Evolutionary conservation across 371 early-diverging fungal species (phyloP).

Genomic region (Circinella minor): DNA sequence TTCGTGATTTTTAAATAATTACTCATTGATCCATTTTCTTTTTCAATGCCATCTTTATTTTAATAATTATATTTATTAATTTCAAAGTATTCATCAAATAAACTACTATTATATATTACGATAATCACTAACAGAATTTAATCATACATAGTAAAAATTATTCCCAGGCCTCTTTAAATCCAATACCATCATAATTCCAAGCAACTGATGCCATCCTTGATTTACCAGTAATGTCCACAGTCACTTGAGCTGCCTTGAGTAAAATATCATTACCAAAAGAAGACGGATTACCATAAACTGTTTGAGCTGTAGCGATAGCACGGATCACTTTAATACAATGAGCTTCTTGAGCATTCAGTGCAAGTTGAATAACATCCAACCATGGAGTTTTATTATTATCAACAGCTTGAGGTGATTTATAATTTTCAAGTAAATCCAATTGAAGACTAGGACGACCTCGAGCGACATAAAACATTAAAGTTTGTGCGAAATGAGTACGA

Average conservation of each 20-base stretch:
- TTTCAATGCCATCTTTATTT: too few species aligned
- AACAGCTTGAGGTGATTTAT: constrained; percentile 18
- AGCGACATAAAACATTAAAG: constrained; percentile 35
- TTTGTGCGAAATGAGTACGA: constrained; percentile 35
- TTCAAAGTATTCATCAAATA: too few species aligned
- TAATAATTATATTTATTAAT: too few species aligned
- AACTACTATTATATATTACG: too few species aligned
- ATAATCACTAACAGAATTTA: too few species aligned
- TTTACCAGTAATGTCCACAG: neutral
- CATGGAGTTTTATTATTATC: constrained; percentile 39
- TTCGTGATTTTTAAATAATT: too few species aligned
- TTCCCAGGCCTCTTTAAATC: constrained; percentile 43
- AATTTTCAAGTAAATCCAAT: constrained; percentile 32
- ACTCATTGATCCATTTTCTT: too few species aligned
- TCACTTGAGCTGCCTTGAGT: neutral
- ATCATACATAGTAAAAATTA: neutral
- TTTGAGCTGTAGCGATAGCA: constrained; percentile 42
- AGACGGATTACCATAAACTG: constrained; percentile 28
- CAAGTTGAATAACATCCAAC: constrained; percentile 41
- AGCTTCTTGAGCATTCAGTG: constrained; percentile 46
- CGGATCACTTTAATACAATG: constrained; percentile 60
- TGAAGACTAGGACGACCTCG: constrained; percentile 47
- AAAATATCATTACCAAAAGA: neutral
- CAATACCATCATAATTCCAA: constrained; percentile 47
- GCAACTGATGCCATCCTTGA: too few species aligned